A percentile compares a stretch with the other conserved stretches of the same genome.
Evolutionary conservation across 164 flowering plant species (phyloP).

Genomic region (Vitis labrusca): DNA sequence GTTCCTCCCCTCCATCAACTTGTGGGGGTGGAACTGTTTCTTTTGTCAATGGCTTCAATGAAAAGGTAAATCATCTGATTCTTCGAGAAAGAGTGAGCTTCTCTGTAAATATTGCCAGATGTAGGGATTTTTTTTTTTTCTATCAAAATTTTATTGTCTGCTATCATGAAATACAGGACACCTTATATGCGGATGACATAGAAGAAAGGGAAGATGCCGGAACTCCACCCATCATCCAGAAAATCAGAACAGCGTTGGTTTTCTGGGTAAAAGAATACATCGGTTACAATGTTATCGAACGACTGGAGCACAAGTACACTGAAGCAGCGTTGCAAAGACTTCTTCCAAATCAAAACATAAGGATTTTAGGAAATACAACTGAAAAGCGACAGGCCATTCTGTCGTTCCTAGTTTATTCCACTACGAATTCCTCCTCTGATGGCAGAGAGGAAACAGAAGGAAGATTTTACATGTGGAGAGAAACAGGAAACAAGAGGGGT

Average conservation of each 20-base stretch:
- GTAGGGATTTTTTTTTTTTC: too few relatives aligned
- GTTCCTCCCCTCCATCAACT: constrained; percentile 61
- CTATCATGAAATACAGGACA: constrained; percentile 43
- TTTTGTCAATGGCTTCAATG: constrained; percentile 62
- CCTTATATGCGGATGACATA: constrained; percentile 61
- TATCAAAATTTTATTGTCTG: too few relatives aligned
- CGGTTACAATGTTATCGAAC: constrained; percentile 51
- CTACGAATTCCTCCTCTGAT: constrained; percentile 17
- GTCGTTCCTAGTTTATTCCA: constrained; percentile 65
- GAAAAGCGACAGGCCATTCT: constrained; percentile 59
- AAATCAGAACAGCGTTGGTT: constrained; percentile 63
- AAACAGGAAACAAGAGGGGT: constrained; percentile 40
- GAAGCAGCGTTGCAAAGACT: constrained; percentile 59
- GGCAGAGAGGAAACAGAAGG: background rate
- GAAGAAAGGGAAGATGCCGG: constrained; percentile 91
- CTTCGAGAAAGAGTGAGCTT: too few relatives aligned
- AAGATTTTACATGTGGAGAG: constrained; percentile 42
- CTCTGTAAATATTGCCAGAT: too few relatives aligned
- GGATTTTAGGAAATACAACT: constrained; percentile 57
- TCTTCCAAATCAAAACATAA: constrained; percentile 48
- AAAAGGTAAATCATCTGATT: constrained; percentile 32
- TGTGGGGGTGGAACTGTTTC: constrained; percentile 83
- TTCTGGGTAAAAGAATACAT: constrained; percentile 88
- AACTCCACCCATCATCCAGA: constrained; percentile 73
- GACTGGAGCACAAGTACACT: constrained; percentile 36